Percentiles rank a stretch among this genome's conserved stretches.
phyloP scores from a whole-genome alignment of 495 filamentous ascomycete genomes.

The Tuber brumale region DNA sequence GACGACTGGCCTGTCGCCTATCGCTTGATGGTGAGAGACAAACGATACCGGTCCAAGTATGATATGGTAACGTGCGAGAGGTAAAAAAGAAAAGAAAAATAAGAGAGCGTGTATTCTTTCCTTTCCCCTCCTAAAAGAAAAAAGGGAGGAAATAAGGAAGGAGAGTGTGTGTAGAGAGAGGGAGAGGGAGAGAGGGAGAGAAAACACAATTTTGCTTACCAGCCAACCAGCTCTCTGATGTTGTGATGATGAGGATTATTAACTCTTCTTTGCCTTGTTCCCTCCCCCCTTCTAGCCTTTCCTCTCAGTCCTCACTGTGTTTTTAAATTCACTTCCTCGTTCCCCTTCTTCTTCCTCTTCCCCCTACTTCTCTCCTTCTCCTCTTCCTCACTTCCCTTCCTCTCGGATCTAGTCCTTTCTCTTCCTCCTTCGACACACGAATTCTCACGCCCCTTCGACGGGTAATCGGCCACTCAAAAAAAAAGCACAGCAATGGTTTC shows the following conservation, averaged over 20 bases:
- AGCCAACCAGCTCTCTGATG: background rate
- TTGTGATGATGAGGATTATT: conserved; percentile 1
- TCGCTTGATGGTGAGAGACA: background rate
- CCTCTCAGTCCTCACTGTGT: background rate
- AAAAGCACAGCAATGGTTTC: background rate
- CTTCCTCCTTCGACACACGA: background rate
- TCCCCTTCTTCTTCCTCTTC: background rate
- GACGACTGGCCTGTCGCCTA: background rate
- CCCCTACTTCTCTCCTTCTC: background rate
- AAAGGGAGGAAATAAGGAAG: background rate
- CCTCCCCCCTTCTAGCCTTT: background rate
- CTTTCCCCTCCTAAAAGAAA: background rate
- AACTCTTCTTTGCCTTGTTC: background rate
- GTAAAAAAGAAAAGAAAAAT: background rate
- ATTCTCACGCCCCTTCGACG: background rate
- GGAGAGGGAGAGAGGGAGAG: background rate
- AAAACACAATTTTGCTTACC: background rate
- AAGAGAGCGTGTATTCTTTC: background rate
- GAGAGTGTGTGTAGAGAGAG: background rate
- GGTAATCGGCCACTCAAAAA: background rate
- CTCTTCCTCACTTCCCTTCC: background rate
- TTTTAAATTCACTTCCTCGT: background rate
- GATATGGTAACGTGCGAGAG: background rate
- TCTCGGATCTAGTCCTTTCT: background rate
- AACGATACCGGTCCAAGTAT: background rate